Evolutionary conservation across 352 stramenopile genomes (phyloP).

Genomic region (Peronospora destructor): DNA sequence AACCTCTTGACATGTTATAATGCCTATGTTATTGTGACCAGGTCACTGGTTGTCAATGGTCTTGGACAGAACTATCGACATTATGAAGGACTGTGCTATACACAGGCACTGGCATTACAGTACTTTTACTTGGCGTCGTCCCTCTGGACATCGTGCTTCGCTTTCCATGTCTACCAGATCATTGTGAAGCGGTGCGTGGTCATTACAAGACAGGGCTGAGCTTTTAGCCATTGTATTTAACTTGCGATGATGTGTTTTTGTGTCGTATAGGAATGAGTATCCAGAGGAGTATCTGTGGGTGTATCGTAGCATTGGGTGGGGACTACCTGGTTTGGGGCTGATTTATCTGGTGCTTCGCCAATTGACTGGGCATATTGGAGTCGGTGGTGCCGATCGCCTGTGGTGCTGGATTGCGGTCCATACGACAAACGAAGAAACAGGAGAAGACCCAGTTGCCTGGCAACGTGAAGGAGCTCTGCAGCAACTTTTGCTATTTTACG

Average conservation of each 20-base stretch:
- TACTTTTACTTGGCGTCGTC: slow-evolving; percentile 82
- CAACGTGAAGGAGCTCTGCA: slow-evolving; percentile 41
- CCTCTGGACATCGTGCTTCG: slow-evolving; percentile 80
- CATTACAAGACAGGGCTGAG: background rate
- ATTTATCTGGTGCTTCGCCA: slow-evolving; percentile 56
- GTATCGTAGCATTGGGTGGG: slow-evolving; percentile 65
- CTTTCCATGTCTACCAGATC: slow-evolving; percentile 84
- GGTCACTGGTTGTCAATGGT: slow-evolving; percentile 55
- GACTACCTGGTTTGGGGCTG: slow-evolving; percentile 45
- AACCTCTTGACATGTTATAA: too few relatives aligned
- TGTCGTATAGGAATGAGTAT: slow-evolving; percentile 54
- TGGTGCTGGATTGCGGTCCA: slow-evolving; percentile 77
- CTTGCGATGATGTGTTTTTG: background rate
- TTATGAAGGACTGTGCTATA: slow-evolving; percentile 52
- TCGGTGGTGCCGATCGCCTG: slow-evolving; percentile 54
- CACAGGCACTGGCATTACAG: slow-evolving; percentile 60
- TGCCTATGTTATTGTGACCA: slow-evolving; percentile 10
- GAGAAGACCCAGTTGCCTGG: slow-evolving; percentile 34
- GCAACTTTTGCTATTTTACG: slow-evolving; percentile 66
- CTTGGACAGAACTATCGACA: slow-evolving; percentile 34
- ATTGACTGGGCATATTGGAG: slow-evolving; percentile 59
- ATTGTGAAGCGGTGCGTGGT: slow-evolving; percentile 53
- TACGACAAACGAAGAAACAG: slow-evolving; percentile 15
- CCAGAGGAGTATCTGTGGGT: slow-evolving; percentile 52
- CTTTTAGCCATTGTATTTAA: background rate